phyloP scores from a whole-genome alignment of 306 rosid genomes.

The Delonix regia region DNA sequence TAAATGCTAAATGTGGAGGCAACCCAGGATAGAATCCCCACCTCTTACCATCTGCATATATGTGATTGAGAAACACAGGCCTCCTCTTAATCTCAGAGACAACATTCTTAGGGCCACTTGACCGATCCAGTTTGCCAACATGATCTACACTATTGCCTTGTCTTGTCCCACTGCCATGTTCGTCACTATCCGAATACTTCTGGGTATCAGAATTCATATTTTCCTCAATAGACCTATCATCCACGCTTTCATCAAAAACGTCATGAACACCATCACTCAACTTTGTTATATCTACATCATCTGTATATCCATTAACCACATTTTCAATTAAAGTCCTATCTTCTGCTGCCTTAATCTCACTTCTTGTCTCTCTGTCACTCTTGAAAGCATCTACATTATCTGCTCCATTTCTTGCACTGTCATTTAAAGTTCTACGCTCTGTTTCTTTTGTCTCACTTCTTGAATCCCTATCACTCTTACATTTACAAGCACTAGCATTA shows the following conservation, averaged over 20 bases:
- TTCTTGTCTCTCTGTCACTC: slow-evolving; percentile 1
- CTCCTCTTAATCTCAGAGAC: neutral
- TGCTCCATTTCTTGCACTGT: neutral
- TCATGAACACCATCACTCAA: neutral
- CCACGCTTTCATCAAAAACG: neutral
- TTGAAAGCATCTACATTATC: neutral
- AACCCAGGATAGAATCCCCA: slow-evolving; percentile 94
- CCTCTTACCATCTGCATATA: slow-evolving; percentile 81
- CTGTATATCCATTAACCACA: neutral
- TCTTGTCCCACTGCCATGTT: slow-evolving; percentile 26
- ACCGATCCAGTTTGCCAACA: neutral
- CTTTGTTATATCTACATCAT: neutral
- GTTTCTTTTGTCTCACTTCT: slow-evolving; percentile 36
- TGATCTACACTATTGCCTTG: slow-evolving; percentile 21
- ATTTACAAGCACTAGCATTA: neutral
- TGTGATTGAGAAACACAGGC: slow-evolving; percentile 45
- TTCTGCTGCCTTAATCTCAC: slow-evolving; percentile 37
- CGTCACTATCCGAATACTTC: slow-evolving; percentile 12
- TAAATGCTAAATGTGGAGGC: slow-evolving; percentile 57
- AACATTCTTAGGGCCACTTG: slow-evolving; percentile 3
- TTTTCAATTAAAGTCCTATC: slow-evolving; percentile 45
- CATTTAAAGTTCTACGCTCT: slow-evolving; percentile 47
- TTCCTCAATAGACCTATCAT: neutral
- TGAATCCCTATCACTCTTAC: slow-evolving; percentile 13
- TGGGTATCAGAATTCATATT: neutral